Evolutionary conservation across 2,329 filamentous ascomycete species (phyloP).

Genomic region (Neofusicoccum sp.): DNA sequence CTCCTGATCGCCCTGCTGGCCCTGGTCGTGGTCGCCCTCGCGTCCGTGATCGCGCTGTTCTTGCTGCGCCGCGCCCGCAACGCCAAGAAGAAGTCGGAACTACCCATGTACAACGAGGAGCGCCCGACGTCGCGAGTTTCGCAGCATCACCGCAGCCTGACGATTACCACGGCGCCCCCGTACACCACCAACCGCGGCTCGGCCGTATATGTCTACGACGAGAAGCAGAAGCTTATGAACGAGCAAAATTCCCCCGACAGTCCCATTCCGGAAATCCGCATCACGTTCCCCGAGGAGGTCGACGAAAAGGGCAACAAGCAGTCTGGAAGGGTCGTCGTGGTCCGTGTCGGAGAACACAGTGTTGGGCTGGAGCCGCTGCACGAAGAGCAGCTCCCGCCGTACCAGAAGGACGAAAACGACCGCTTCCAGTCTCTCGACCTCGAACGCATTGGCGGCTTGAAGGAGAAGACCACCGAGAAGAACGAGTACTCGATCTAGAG

Average conservation of each 20-base stretch:
- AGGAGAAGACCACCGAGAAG: slow-evolving; percentile 69
- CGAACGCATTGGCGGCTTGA: slow-evolving; percentile 88
- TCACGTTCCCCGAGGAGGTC: slow-evolving; percentile 95
- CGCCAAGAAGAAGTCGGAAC: slow-evolving; percentile 47
- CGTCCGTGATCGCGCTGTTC: slow-evolving; percentile 66
- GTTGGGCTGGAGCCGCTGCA: slow-evolving; percentile 84
- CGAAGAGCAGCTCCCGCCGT: slow-evolving; percentile 75
- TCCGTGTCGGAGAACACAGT: slow-evolving; percentile 83
- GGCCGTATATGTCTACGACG: slow-evolving; percentile 71
- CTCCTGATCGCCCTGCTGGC: slow-evolving; percentile 77
- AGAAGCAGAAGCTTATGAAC: slow-evolving; percentile 75
- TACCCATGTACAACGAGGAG: slow-evolving; percentile 68
- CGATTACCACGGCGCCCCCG: slow-evolving; percentile 43
- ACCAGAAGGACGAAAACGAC: slow-evolving; percentile 74
- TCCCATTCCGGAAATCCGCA: slow-evolving; percentile 90
- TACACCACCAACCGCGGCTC: slow-evolving; percentile 46
- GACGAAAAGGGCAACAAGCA: slow-evolving; percentile 76
- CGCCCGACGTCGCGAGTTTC: slow-evolving; percentile 41
- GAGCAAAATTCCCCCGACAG: slow-evolving; percentile 73
- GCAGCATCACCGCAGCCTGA: slow-evolving; percentile 56
- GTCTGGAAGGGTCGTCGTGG: slow-evolving; percentile 85
- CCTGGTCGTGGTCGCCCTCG: slow-evolving; percentile 69
- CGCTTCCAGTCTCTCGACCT: slow-evolving; percentile 94
- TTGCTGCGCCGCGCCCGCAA: slow-evolving; percentile 67
- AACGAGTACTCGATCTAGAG: slow-evolving; percentile 19